Evolutionary conservation across 345 rosid species (phyloP), one percentile per base, ranked within the genome.

Genomic region (Eucalyptus sideroxylon): DNA sequence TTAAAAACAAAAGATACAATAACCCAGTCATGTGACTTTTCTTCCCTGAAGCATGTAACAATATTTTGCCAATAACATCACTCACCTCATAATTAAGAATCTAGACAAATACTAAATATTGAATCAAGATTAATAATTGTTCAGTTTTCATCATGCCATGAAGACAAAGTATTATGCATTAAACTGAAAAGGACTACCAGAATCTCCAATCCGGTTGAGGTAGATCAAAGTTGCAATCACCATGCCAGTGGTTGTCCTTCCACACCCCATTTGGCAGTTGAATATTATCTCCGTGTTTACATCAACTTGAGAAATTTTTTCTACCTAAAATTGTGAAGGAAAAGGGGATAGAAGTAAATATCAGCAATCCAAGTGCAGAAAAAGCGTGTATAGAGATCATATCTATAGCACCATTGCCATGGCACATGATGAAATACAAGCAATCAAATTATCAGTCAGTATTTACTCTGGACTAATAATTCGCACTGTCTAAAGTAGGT

Each of bases 231-330:
- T 98, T 12, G 99, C 97, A 92, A 98, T 96, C 91, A 97, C 99
- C 99, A 98, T 98, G 91, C 99, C 98, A 86, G 98, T 95, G 50
- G 98, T 98, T 11, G 99, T 97, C 86, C 99, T 95, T 92, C 99
- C 99, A 91, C 99, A 96, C 87, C 99, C 98, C 98, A 97, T 97
- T 96, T 98, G 99, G 92, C 98, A 98, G 92, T 98, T 98, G 92
- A 97, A 97, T 85, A 98, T 93, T 47, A 98, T 93, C 92, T 95
- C 95, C 2, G 97, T 93, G 31, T 93, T 91, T 86, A 95, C 89
- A 92, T 95, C 94, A 59, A 96, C 95, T 56, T 90, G 93, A 91
- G 97, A 97, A 92, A 98, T 96, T 93, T 95, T 96, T 92, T 95
- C 91, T n/a, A 98, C 98, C 99, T 98, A 94, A 91, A 92, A 91